Evolutionary conservation across 495 filamentous ascomycete species (phyloP).

Genomic region (Pyrenopolyporus hunteri): DNA sequence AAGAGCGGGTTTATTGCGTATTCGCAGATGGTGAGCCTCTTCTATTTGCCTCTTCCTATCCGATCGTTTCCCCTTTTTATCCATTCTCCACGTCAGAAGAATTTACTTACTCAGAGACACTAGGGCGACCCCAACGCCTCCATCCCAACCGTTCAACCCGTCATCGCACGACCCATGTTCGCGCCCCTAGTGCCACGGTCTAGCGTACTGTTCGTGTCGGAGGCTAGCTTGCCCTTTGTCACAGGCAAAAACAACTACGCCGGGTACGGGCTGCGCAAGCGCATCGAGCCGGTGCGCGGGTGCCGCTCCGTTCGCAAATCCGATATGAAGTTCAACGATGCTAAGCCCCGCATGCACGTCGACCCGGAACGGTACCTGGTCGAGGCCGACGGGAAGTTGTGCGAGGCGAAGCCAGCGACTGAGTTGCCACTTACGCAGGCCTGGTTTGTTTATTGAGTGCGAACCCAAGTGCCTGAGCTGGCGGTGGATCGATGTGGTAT

Average conservation of each 20-base stretch:
- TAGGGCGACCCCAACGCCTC: constrained; percentile 93
- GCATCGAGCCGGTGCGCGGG: constrained; percentile 78
- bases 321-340: constrained; percentile 94
- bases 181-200: constrained; percentile 72
- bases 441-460: constrained; percentile 74
- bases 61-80: background rate
- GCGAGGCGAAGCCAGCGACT: constrained; percentile 74
- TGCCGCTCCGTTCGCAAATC: constrained; percentile 83
- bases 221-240: constrained; percentile 69
- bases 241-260: constrained; percentile 50
- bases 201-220: constrained; percentile 83
- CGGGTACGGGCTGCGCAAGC: constrained; percentile 76
- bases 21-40: constrained; percentile 75
- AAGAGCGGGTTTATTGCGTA: constrained; percentile 91
- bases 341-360: constrained; percentile 89
- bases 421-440: constrained; percentile 80
- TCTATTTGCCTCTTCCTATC: background rate
- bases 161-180: constrained; percentile 89
- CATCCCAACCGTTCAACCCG: constrained; percentile 87
- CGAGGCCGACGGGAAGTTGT: constrained; percentile 81
- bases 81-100: background rate
- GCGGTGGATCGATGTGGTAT: background rate
- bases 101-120: background rate
- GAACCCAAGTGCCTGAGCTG: background rate
- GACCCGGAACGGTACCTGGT: constrained; percentile 92